phyloP scores from a whole-genome alignment of 2,329 filamentous ascomycete genomes.

The Alternaria hordeiaustralica region DNA sequence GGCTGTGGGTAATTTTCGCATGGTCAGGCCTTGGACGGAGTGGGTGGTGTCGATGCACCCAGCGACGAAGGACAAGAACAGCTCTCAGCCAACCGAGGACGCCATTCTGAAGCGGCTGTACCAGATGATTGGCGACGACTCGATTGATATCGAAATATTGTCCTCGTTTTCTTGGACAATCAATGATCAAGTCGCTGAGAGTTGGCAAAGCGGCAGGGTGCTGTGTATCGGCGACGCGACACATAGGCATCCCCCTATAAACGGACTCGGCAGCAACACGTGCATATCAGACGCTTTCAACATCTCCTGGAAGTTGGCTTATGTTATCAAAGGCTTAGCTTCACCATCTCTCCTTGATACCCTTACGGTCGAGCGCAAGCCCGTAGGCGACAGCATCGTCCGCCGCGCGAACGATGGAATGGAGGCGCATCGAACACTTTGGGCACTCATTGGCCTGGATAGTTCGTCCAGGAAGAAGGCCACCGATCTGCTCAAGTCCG shows the following conservation, averaged over 20 bases:
- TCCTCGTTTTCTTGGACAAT: slow-evolving; percentile 13
- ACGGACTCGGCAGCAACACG: slow-evolving; percentile 26
- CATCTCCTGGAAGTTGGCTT: slow-evolving; percentile 47
- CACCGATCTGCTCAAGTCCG: background rate
- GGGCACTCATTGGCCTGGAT: slow-evolving; percentile 56
- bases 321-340: slow-evolving; percentile 35
- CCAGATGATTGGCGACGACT: slow-evolving; percentile 18
- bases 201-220: background rate
- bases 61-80: slow-evolving; percentile 2
- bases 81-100: background rate
- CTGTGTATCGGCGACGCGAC: slow-evolving; percentile 12
- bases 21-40: slow-evolving; percentile 69
- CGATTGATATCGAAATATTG: slow-evolving; percentile 8
- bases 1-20: slow-evolving; percentile 50
- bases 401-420: slow-evolving; percentile 63
- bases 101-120: slow-evolving; percentile 7
- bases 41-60: slow-evolving; percentile 51
- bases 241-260: slow-evolving; percentile 24
- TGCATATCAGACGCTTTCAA: slow-evolving; percentile 47
- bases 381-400: slow-evolving; percentile 49
- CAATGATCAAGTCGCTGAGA: slow-evolving; percentile 18
- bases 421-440: slow-evolving; percentile 57
- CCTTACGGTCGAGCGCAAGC: slow-evolving; percentile 41
- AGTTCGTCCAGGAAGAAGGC: background rate
- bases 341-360: slow-evolving; percentile 28